Conservation (phyloP, 306 rosid genomes). For the Abrus pulchellus region DNA sequence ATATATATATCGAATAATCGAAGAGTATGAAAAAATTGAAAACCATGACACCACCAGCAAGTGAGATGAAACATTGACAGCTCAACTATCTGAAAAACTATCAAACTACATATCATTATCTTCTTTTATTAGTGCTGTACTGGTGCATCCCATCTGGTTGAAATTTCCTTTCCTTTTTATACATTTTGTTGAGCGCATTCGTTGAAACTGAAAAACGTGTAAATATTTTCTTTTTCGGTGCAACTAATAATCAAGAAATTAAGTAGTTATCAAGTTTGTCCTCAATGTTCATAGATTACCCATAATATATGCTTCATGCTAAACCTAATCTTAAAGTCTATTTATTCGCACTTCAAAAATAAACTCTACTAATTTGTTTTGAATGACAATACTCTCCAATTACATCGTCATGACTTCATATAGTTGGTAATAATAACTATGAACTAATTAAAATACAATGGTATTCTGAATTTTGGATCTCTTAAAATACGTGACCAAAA, state of each 20-base stretch:
- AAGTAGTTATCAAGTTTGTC: conserved; percentile 13
- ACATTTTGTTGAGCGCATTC: conserved; percentile 5
- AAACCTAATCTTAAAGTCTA: background rate
- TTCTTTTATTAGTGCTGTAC: conserved; percentile 33
- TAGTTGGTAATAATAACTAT: background rate
- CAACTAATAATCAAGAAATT: conserved; percentile 42
- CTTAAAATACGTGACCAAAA: background rate
- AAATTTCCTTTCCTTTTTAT: conserved; percentile 8
- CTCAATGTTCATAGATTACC: conserved; percentile 22
- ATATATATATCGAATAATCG: background rate
- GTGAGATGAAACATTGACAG: conserved; percentile 28
- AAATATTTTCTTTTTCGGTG: conserved; percentile 24
- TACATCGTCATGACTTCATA: background rate
- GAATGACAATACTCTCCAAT: background rate
- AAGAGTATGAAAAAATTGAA: conserved; percentile 31
- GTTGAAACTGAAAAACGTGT: background rate
- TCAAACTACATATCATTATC: conserved; percentile 19
- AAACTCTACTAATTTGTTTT: background rate
- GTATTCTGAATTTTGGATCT: background rate
- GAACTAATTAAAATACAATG: background rate
- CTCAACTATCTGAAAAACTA: conserved; percentile 23
- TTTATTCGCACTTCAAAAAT: background rate
- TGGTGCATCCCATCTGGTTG: conserved; percentile 19
- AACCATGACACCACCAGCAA: conserved; percentile 13
- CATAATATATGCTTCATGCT: conserved; percentile 8